Evolutionary conservation across 176 grass and related monocot species (phyloP).

Genomic region (Musa beccarii): DNA sequence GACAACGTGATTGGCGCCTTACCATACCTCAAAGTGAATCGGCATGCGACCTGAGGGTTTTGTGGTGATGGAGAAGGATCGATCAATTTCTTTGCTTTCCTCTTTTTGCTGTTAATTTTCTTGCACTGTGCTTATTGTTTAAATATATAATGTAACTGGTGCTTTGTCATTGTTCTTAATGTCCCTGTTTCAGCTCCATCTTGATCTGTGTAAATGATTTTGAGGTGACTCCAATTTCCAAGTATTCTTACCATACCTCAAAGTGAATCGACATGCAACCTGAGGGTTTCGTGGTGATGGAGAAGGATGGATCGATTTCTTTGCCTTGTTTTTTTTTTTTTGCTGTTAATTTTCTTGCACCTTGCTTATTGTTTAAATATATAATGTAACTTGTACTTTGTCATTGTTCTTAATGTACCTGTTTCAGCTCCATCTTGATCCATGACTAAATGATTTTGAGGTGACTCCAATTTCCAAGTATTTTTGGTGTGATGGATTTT

Average conservation of each 20-base stretch:
- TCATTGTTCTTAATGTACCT: neutral
- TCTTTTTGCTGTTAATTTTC: neutral
- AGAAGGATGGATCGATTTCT: neutral
- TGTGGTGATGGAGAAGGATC: neutral
- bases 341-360: neutral
- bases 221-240: too few relatives aligned
- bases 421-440: neutral
- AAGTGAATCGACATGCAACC: constrained; percentile 2
- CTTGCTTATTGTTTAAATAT: neutral
- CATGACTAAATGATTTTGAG: neutral
- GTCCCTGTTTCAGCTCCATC: neutral
- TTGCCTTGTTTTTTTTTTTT: neutral
- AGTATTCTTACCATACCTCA: constrained; percentile 16
- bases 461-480: too few relatives aligned
- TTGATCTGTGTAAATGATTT: neutral
- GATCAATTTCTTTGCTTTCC: neutral
- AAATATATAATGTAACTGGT: neutral
- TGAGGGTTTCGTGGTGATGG: constrained; percentile 15
- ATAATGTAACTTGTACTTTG: neutral
- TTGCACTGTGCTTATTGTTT: neutral
- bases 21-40: constrained; percentile 90
- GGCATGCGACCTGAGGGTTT: constrained; percentile 52
- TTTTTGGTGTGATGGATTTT: too few relatives aligned
- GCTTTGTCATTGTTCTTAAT: neutral
- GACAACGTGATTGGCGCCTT: constrained; percentile 64